Evolutionary conservation across 2,329 filamentous ascomycete species (phyloP).

Genomic region (Emergomyces pasteurianus): DNA sequence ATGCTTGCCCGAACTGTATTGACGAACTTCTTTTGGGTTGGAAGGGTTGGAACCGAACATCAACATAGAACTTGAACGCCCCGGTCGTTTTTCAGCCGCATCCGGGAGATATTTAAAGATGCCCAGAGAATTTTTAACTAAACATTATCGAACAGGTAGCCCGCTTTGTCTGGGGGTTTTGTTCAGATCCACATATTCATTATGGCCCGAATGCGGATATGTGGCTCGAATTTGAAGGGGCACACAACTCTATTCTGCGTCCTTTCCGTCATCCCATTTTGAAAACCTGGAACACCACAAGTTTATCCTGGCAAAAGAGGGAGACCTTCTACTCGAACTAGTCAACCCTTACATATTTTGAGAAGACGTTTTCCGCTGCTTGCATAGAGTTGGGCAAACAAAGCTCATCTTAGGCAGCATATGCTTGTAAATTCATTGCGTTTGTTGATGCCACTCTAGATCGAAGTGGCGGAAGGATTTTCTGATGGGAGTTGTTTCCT

Average conservation of each 20-base stretch:
- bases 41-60: too few species aligned
- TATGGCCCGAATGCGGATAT: not conserved
- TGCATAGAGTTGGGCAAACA: not conserved
- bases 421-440: not conserved
- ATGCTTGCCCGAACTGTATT: not conserved
- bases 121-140: not conserved
- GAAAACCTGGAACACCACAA: too few species aligned
- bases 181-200: not conserved
- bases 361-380: not conserved
- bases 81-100: not conserved
- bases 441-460: not conserved
- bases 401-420: not conserved
- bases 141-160: not conserved
- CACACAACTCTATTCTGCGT: not conserved
- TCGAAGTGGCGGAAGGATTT: not conserved
- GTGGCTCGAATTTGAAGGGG: not conserved
- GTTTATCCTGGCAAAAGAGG: not conserved
- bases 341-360: not conserved
- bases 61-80: not conserved
- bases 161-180: not conserved
- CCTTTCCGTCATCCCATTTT: too few species aligned
- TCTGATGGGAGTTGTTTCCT: not conserved
- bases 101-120: not conserved
- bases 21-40: not conserved
- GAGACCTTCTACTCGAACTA: not conserved